Evolutionary conservation across 805 yeast genomes (phyloP).

Genomic region (Pichia heedii): DNA sequence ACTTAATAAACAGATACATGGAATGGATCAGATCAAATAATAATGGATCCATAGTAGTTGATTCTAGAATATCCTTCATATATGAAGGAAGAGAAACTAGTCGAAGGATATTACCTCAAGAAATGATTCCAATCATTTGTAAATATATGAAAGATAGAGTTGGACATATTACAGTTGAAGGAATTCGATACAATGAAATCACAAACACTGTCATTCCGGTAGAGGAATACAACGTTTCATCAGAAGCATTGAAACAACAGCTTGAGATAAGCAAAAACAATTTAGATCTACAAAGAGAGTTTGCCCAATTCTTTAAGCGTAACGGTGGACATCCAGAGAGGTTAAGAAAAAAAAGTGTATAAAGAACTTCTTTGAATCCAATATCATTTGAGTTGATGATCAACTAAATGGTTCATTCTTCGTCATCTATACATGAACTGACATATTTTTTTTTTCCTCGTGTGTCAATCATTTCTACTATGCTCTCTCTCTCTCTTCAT

Average conservation of each 20-base stretch:
- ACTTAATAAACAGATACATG: slow-evolving; percentile 62
- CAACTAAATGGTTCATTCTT: too few species aligned
- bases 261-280: neutral
- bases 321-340: too few species aligned
- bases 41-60: neutral
- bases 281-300: neutral
- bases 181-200: neutral
- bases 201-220: neutral
- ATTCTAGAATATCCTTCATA: neutral
- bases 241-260: neutral
- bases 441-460: too few species aligned
- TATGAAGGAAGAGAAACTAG: neutral
- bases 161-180: neutral
- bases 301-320: too few species aligned
- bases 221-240: neutral
- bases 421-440: too few species aligned
- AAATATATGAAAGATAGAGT: neutral
- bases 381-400: too few species aligned
- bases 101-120: too few species aligned
- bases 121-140: neutral
- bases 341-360: too few species aligned
- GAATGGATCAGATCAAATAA: slow-evolving; percentile 45
- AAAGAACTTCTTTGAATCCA: too few species aligned
- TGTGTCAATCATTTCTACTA: too few species aligned
- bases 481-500: too few species aligned